These are phyloP conservation scores for Gracilaria gracilis DNA, from an alignment of 23 red algal species.

Conservation along the genomic window DNA sequence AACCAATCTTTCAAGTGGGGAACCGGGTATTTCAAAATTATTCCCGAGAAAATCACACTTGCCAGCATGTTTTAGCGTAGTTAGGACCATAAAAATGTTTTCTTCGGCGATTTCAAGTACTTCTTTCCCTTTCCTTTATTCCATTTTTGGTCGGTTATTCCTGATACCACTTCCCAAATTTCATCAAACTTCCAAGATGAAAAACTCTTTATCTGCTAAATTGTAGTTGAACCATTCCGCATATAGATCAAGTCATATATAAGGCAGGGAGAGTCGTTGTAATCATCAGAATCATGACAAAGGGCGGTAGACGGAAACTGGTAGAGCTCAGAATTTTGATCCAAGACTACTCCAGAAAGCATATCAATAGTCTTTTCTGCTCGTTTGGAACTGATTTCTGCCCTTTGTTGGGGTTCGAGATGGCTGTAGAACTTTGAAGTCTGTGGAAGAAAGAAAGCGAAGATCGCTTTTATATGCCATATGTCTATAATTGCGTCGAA, in stretches of 20 bases:
- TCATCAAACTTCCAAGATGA: neutral
- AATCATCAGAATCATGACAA: neutral
- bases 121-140: neutral
- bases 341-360: neutral
- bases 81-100: constrained; percentile 15
- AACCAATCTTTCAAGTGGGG: neutral
- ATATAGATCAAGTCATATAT: constrained; percentile 8
- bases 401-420: too few species aligned
- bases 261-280: constrained; percentile 17
- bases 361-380: neutral
- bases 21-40: neutral
- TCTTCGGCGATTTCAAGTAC: neutral
- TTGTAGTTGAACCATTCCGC: neutral
- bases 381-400: too few species aligned
- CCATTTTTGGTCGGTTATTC: neutral
- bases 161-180: neutral
- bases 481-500: too few species aligned
- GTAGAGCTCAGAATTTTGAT: neutral
- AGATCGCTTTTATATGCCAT: too few species aligned
- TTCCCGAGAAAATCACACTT: neutral
- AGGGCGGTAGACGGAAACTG: neutral
- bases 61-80: constrained; percentile 10
- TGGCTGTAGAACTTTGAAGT: too few species aligned
- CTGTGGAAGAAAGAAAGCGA: too few species aligned
- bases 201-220: constrained; percentile 3